These are phyloP conservation scores for Exophiala spinifera DNA, from an alignment of 2,329 filamentous ascomycete species.

Conservation along the genomic window DNA sequence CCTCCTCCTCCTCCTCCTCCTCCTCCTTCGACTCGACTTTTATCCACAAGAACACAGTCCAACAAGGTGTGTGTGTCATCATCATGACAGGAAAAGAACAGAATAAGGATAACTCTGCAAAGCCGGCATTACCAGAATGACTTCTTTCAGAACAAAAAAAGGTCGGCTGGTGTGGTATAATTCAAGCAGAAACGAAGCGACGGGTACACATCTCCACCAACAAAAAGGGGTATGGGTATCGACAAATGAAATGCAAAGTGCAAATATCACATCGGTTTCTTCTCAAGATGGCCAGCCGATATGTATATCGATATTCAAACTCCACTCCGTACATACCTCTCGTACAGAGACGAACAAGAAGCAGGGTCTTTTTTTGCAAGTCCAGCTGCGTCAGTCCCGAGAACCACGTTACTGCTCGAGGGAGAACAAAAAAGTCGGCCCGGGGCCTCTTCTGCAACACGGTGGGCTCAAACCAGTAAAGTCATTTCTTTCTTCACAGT, in stretches of 20 bases:
- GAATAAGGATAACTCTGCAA: neutral
- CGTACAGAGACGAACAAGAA: no score
- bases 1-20: no score
- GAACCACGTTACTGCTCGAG: conserved; percentile 2
- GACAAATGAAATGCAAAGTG: conserved; percentile 3
- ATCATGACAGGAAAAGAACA: no score
- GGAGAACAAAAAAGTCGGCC: no score
- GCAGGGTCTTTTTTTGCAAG: conserved; percentile 12
- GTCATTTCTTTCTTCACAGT: no score
- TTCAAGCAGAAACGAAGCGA: no score
- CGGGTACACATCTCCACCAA: neutral
- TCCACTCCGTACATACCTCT: no score
- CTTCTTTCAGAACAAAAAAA: conserved; percentile 3
- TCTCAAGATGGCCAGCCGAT: neutral
- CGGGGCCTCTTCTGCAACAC: neutral
- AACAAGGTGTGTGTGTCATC: neutral
- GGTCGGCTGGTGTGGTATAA: no score
- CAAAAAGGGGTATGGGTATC: conserved; percentile 6
- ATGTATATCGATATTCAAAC: no score
- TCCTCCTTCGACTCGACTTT: neutral
- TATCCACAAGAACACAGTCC: neutral
- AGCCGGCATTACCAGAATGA: conserved; percentile 22
- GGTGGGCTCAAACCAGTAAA: neutral
- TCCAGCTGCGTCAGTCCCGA: conserved; percentile 18
- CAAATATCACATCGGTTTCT: neutral